These are phyloP conservation scores for Parathielavia appendiculata DNA, from an alignment of 495 filamentous ascomycete genomes.

Conservation along the genomic window DNA sequence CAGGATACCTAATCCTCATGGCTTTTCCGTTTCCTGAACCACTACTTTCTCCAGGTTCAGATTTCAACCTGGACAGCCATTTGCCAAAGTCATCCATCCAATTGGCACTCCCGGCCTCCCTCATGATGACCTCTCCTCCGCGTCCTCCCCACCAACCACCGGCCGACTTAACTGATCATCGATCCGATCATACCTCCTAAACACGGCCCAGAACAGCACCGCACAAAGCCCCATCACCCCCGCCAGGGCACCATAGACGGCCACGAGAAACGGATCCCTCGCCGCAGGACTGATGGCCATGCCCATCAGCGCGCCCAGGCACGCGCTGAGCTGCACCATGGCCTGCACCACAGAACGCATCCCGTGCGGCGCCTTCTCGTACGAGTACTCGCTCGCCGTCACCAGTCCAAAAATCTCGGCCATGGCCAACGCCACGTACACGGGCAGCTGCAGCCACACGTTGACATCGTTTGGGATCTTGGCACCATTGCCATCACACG, in stretches of 20 bases:
- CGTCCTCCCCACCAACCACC: neutral
- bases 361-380: conserved; percentile 38
- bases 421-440: conserved; percentile 37
- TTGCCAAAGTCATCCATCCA: too few species aligned
- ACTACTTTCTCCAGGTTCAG: too few species aligned
- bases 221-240: conserved; percentile 31
- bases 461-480: conserved; percentile 34
- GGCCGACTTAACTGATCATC: conserved; percentile 12
- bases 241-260: conserved; percentile 42
- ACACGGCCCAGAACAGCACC: conserved; percentile 30
- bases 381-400: conserved; percentile 50
- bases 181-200: conserved; percentile 26
- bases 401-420: conserved; percentile 42
- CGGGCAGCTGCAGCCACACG: conserved; percentile 38
- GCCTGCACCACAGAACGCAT: conserved; percentile 35
- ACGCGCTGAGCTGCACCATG: conserved; percentile 39
- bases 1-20: too few species aligned
- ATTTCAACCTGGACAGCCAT: too few species aligned
- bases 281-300: conserved; percentile 41
- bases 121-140: neutral
- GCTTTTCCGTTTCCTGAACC: too few species aligned
- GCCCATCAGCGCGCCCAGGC: conserved; percentile 38
- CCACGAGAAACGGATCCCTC: conserved; percentile 43
- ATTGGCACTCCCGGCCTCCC: neutral
- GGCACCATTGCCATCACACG: conserved; percentile 27